Evolutionary conservation across 106 monocot species (phyloP).

Genomic region (Vanilla planifolia): DNA sequence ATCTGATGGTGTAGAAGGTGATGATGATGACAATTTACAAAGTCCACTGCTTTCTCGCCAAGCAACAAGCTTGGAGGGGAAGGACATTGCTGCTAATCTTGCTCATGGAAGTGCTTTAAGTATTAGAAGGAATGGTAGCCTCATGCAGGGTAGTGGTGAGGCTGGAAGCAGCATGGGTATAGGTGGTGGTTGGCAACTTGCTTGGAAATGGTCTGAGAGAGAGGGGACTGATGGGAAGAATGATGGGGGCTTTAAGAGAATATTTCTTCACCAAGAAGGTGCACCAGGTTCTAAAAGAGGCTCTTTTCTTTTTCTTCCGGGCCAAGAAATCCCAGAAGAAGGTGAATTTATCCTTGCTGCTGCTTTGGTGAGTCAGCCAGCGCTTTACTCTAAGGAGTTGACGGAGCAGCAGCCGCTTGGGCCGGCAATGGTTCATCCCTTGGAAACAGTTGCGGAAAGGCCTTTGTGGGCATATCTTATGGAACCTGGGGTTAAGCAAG

Average conservation of each 20-base stretch:
- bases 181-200: slow-evolving; percentile 77
- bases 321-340: slow-evolving; percentile 30
- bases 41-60: slow-evolving; percentile 60
- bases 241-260: slow-evolving; percentile 47
- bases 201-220: slow-evolving; percentile 66
- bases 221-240: slow-evolving; percentile 45
- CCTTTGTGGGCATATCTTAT: slow-evolving; percentile 46
- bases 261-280: slow-evolving; percentile 47
- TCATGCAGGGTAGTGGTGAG: slow-evolving; percentile 34
- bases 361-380: slow-evolving; percentile 51
- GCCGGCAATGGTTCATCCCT: slow-evolving; percentile 61
- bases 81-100: slow-evolving; percentile 20
- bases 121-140: slow-evolving; percentile 43
- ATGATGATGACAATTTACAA: slow-evolving; percentile 51
- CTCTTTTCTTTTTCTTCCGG: slow-evolving; percentile 33
- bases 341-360: slow-evolving; percentile 48
- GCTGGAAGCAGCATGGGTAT: slow-evolving; percentile 46
- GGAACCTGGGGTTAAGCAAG: slow-evolving; percentile 59
- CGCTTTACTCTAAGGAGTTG: slow-evolving; percentile 39
- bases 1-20: slow-evolving; percentile 33
- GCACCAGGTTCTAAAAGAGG: slow-evolving; percentile 33
- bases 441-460: slow-evolving; percentile 28
- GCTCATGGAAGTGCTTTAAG: slow-evolving; percentile 35
- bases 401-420: slow-evolving; percentile 33
- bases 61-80: slow-evolving; percentile 47